Base-by-base conservation (phyloP, 805 yeast species). In the Metschnikowia continentalis region DNA sequence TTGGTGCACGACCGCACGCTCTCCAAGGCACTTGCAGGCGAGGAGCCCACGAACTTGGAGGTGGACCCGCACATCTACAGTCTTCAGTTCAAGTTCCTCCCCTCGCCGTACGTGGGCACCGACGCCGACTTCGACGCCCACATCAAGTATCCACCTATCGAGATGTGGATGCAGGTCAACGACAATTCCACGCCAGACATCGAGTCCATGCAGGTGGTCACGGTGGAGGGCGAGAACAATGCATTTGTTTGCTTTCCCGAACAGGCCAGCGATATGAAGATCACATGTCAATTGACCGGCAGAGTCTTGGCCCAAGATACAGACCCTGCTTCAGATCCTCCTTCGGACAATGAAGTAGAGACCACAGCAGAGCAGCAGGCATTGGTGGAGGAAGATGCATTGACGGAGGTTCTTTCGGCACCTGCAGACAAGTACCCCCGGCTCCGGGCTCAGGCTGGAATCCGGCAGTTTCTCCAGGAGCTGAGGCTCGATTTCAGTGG, bases 91-190 rank as follows among this genome's bases (percentile, higher is more conserved):
- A 73, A 71, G 56, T 74, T 79, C 47, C 58, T 72, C 7, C 83
- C 83, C 1, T 67, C 76, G 5, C 74, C 81, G 36, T 65, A 68
- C 58, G 53, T 59, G 53, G 47, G 52, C 13, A 11, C 15, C 11
- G 40, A 46, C 13, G 33, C 49, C 14, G 51, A 44, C 6, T 42
- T 47, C 14, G 46, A 56, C 5, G 57, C 60, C 6, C 62, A 65
- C 48, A 59, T 65, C 46, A 59, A 67, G 38, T 71, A 70, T 42
- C 84, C 86, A 2, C 82, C 84, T 1, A 63, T 82, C 6, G 86
- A 82, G 57, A 66, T 82, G 42, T 81, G 84, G 83, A 65, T 76
- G 35, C 78, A 74, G 44, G 62, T 78, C 44, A 69, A 63, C 49
- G 68, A 67, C 17, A 67, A 69, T 14, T 67, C 67, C 11, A 61